A percentile compares a stretch with the other conserved stretches of the same genome.
Conservation (phyloP, 2,329 filamentous ascomycete genomes). For the Phialophora verrucosa region DNA sequence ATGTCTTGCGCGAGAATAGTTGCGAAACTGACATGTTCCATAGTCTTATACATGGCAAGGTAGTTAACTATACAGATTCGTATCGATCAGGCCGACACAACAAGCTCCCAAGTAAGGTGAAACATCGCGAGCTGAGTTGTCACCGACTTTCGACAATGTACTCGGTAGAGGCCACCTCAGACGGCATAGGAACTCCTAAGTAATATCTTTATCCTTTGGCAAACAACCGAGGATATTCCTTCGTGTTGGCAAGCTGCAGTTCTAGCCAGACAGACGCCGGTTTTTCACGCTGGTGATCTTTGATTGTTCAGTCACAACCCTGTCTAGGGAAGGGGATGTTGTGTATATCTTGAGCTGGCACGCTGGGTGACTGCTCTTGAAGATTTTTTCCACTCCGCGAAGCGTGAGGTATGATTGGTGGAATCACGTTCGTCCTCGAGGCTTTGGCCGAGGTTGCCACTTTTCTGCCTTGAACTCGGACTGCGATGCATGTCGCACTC, state of each 20-base stretch:
- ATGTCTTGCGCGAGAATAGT: neutral
- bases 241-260: neutral
- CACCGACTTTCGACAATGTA: neutral
- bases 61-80: neutral
- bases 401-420: slow-evolving; percentile 12
- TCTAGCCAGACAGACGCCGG: neutral
- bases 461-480: neutral
- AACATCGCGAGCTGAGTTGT: neutral
- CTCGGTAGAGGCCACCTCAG: neutral
- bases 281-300: neutral
- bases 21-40: neutral
- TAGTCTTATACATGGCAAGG: neutral
- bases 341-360: too few species aligned
- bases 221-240: neutral
- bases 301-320: neutral
- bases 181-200: neutral
- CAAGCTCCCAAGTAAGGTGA: neutral
- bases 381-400: slow-evolving; percentile 4
- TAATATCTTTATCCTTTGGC: neutral
- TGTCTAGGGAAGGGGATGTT: neutral
- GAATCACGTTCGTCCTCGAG: neutral
- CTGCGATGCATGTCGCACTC: neutral
- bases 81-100: neutral
- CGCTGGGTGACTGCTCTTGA: neutral
- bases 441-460: neutral